A percentile compares a stretch with the other conserved stretches of the same genome.
Conservation (phyloP, 2,329 filamentous ascomycete genomes). For the Verticillium dahliae region DNA sequence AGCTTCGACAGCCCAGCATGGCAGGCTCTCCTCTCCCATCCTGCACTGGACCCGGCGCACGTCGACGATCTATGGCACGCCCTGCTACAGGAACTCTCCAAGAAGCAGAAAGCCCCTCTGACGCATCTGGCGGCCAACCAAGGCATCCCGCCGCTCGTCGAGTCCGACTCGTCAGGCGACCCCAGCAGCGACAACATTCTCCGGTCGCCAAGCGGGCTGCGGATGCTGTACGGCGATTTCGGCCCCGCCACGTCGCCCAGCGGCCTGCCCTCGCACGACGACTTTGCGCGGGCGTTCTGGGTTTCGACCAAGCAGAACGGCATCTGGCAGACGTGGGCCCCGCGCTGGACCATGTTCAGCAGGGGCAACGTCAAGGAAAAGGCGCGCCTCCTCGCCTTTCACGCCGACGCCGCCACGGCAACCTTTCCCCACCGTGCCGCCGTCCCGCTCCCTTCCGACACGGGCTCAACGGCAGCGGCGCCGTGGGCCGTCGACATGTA, state of each 20-base stretch:
- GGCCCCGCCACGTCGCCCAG: slow-evolving; percentile 37
- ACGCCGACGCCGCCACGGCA: slow-evolving; percentile 10
- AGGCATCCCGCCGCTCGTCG: slow-evolving; percentile 46
- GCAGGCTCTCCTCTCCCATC: slow-evolving; percentile 24
- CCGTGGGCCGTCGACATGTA: slow-evolving; percentile 72
- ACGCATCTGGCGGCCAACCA: slow-evolving; percentile 57
- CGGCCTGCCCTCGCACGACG: slow-evolving; percentile 26
- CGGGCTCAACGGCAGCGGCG: slow-evolving; percentile 16
- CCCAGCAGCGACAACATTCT: slow-evolving; percentile 56
- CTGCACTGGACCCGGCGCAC: slow-evolving; percentile 13
- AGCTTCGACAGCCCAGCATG: slow-evolving; percentile 42
- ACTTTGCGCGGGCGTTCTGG: slow-evolving; percentile 71
- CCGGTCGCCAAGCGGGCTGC: slow-evolving; percentile 64
- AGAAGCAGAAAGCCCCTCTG: slow-evolving; percentile 21
- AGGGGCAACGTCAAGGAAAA: slow-evolving; percentile 89
- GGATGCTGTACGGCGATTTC: slow-evolving; percentile 69
- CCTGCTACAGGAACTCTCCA: slow-evolving; percentile 41
- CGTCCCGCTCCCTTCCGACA: neutral
- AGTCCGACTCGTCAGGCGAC: neutral
- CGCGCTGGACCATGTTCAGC: slow-evolving; percentile 89
- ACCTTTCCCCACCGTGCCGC: slow-evolving; percentile 1
- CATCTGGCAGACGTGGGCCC: slow-evolving; percentile 80
- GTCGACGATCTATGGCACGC: slow-evolving; percentile 35
- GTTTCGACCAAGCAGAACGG: slow-evolving; percentile 70
- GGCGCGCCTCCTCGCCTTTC: slow-evolving; percentile 59